Conservation (phyloP, 2,329 filamentous ascomycete species). For the Sporothrix variecibatus region DNA sequence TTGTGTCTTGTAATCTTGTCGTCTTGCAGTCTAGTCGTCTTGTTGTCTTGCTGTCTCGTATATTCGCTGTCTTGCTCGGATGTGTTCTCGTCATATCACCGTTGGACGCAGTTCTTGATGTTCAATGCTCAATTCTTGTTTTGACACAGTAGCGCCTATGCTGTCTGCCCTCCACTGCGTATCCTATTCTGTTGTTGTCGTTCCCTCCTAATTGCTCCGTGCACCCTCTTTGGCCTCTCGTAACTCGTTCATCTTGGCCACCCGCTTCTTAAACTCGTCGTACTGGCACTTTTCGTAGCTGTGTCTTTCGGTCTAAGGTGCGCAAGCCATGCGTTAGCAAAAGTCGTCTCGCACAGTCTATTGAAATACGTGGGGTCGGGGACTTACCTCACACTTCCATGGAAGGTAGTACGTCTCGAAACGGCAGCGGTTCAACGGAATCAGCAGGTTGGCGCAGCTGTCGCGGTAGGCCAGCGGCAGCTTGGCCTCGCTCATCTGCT, state of each 20-base stretch:
- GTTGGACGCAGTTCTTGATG: not conserved
- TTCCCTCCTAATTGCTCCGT: slow-evolving; percentile 72
- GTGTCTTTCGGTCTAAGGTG: slow-evolving; percentile 82
- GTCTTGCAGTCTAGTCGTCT: not conserved
- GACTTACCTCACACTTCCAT: slow-evolving; percentile 92
- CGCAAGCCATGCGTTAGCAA: not conserved
- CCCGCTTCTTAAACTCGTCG: slow-evolving; percentile 96
- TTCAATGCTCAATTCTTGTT: not conserved
- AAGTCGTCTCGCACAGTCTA: not conserved
- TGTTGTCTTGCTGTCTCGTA: not conserved
- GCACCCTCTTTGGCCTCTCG: slow-evolving; percentile 79
- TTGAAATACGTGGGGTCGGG: not conserved
- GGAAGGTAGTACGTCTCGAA: slow-evolving; percentile 89
- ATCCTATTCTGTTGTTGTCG: not conserved
- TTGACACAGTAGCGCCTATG: not conserved
- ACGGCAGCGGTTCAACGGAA: slow-evolving; percentile 94
- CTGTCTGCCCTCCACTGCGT: not conserved
- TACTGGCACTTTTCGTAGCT: slow-evolving; percentile 99
- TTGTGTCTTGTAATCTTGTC: no score
- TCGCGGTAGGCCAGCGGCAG: slow-evolving; percentile 91
- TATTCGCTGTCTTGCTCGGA: no score
- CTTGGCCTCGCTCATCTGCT: slow-evolving; percentile 90
- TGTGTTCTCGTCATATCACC: not conserved
- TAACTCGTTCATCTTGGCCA: slow-evolving; percentile 98
- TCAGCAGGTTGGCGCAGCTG: slow-evolving; percentile 90